These are phyloP conservation scores for Sclerotinia sclerotiorum DNA, from an alignment of 2,329 filamentous ascomycete species.

Conservation along the genomic window DNA sequence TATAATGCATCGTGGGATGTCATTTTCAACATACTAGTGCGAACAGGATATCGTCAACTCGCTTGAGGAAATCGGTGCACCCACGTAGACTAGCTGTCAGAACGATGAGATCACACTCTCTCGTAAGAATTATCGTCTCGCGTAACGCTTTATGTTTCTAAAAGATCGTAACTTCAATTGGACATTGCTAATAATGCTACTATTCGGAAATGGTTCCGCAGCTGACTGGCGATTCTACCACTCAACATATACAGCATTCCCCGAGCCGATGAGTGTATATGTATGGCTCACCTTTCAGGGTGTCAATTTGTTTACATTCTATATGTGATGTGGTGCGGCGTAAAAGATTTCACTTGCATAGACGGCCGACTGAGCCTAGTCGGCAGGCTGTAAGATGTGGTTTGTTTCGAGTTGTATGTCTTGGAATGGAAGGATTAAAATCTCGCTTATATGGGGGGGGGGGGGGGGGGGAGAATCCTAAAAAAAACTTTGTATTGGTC, in stretches of 20 bases:
- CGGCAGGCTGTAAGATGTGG: neutral
- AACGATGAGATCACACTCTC: neutral
- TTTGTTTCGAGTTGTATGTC: neutral
- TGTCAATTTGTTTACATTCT: neutral
- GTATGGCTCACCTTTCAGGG: neutral
- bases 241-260: neutral
- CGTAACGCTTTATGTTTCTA: neutral
- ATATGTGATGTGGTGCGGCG: neutral
- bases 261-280: neutral
- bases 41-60: neutral
- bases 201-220: neutral
- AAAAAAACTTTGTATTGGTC: neutral
- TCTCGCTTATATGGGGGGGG: neutral
- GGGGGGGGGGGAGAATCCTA: neutral
- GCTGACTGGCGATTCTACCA: neutral
- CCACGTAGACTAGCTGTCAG: neutral
- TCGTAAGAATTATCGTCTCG: neutral
- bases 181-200: neutral
- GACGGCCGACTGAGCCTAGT: constrained; percentile 11
- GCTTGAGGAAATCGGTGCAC: neutral
- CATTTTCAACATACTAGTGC: neutral
- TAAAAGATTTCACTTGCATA: constrained; percentile 21
- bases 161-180: neutral
- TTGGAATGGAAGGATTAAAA: neutral
- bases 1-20: too few relatives aligned